These are phyloP conservation scores for Pythium utonaiense DNA, from an alignment of 352 stramenopile genomes.

Conservation along the genomic window DNA sequence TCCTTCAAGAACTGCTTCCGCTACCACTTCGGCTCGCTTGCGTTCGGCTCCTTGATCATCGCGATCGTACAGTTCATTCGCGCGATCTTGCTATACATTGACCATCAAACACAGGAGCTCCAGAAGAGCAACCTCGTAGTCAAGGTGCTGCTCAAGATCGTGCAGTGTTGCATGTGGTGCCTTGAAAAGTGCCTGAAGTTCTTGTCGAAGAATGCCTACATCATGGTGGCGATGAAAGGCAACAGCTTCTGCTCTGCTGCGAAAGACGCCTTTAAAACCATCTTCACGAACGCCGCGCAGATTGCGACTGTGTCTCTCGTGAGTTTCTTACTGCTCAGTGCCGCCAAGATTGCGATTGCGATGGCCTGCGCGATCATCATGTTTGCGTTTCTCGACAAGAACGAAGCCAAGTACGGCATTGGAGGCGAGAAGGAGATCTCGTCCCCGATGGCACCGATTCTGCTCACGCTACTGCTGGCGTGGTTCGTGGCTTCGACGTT, in stretches of 20 bases:
- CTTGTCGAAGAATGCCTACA: slow-evolving; percentile 96
- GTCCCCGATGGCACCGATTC: slow-evolving; percentile 87
- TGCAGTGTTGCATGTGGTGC: slow-evolving; percentile 94
- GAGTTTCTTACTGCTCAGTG: slow-evolving; percentile 89
- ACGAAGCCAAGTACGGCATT: slow-evolving; percentile 42
- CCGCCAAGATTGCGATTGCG: slow-evolving; percentile 89
- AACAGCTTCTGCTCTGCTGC: slow-evolving; percentile 82
- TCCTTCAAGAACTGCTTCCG: slow-evolving; percentile 59
- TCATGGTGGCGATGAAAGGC: slow-evolving; percentile 79
- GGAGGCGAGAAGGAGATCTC: slow-evolving; percentile 48
- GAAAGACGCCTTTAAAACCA: slow-evolving; percentile 91
- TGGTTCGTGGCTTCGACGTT: slow-evolving; percentile 91
- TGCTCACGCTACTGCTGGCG: slow-evolving; percentile 70
- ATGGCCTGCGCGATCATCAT: slow-evolving; percentile 45
- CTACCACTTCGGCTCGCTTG: slow-evolving; percentile 94
- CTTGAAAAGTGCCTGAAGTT: slow-evolving; percentile 96
- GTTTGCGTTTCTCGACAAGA: slow-evolving; percentile 46
- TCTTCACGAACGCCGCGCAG: slow-evolving; percentile 90
- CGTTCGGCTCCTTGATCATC: slow-evolving; percentile 96
- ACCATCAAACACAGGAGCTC: slow-evolving; percentile 88
- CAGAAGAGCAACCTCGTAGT: slow-evolving; percentile 72
- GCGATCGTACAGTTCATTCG: slow-evolving; percentile 95
- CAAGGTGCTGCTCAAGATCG: slow-evolving; percentile 70
- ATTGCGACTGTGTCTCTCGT: slow-evolving; percentile 89
- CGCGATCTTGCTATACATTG: slow-evolving; percentile 89